phyloP scores from a whole-genome alignment of 2,329 filamentous ascomycete species.

The Macrophomina tecta region DNA sequence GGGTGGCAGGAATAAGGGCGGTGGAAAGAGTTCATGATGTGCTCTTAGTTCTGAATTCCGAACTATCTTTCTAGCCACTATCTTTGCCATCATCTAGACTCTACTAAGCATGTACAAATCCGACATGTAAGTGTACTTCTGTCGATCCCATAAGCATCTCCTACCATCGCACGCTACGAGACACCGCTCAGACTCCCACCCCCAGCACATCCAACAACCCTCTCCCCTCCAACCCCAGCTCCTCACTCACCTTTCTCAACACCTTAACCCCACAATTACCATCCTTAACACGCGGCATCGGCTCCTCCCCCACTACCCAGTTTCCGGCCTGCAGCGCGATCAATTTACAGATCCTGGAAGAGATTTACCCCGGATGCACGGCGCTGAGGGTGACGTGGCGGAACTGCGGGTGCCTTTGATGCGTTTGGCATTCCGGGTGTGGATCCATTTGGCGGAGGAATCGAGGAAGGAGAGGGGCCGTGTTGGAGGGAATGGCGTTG shows the following conservation, averaged over 20 bases:
- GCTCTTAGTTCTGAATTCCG: no score
- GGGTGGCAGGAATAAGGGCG: no score
- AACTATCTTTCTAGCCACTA: no score
- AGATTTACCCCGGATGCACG: slow-evolving; percentile 42
- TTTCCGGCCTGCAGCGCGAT: slow-evolving; percentile 33
- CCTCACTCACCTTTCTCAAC: slow-evolving; percentile 36
- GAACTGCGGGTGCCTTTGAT: slow-evolving; percentile 29
- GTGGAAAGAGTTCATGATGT: no score
- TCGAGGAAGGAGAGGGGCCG: slow-evolving; percentile 23
- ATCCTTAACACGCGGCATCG: slow-evolving; percentile 37
- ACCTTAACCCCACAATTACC: slow-evolving; percentile 32
- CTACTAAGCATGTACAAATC: no score
- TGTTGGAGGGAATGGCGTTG: slow-evolving; percentile 28
- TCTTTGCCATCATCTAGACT: no score
- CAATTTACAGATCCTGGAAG: slow-evolving; percentile 40
- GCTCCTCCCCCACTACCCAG: slow-evolving; percentile 34
- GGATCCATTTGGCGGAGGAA: slow-evolving; percentile 21
- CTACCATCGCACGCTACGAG: no score
- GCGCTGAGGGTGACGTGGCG: slow-evolving; percentile 40
- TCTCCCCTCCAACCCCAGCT: slow-evolving; percentile 33
- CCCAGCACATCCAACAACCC: slow-evolving; percentile 31
- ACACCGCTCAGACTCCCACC: background rate
- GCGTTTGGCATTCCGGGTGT: slow-evolving; percentile 25
- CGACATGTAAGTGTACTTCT: no score
- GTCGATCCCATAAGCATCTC: no score